Evolutionary conservation across 1,139 yeast species (phyloP), one percentile per base, ranked within the genome.

Genomic region (Eremothecium gossypii): DNA sequence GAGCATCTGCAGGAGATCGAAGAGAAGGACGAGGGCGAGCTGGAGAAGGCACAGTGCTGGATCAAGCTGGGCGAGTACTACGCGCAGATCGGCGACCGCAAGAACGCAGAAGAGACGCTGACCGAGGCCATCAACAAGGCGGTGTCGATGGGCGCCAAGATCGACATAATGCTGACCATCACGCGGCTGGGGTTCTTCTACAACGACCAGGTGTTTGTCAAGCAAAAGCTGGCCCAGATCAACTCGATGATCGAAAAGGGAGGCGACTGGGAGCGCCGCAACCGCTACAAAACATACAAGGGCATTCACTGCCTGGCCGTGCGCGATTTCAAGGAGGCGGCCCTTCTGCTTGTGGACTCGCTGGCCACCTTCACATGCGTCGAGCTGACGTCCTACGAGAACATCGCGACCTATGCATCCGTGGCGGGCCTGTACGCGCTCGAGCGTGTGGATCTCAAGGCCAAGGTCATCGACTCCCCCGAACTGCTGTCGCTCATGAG

Each of bases 211-310:
- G 67, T 68, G 10, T 76, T 76, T 51, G 83, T 84, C 36, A 74
- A 79, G 45, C 78, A 79, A 55, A 80, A 82, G 58, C 73, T 93
- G 55, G 94, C 83, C 44, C 80, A 80, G 52, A 77, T 82, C 33
- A 78, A 83, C 57, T 61, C 68, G 35, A 69, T 85, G 59, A 86
- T 91, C 57, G 98, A 91, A 56, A 83, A 86, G 57, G 98, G 98
- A 41, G 98, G 98, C 46, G 99, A 91, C 63, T 91, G 99, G 98
- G 98, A 93, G 66, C 84, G 98, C 64, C 79, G 96, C 59, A 91
- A 93, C 67, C 72, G 96, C 54, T 86, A 77, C 70, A 91, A 93
- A 68, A 86, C 97, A 7, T 93, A 91, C 66, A 68, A 76, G 49
- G 98, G 98, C 17, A 73, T 91, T 42, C 85, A 85, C 62, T 70